These are phyloP conservation scores for Russula ochroleuca DNA, from an alignment of 768 basidiomycete species.

Conservation along the genomic window DNA sequence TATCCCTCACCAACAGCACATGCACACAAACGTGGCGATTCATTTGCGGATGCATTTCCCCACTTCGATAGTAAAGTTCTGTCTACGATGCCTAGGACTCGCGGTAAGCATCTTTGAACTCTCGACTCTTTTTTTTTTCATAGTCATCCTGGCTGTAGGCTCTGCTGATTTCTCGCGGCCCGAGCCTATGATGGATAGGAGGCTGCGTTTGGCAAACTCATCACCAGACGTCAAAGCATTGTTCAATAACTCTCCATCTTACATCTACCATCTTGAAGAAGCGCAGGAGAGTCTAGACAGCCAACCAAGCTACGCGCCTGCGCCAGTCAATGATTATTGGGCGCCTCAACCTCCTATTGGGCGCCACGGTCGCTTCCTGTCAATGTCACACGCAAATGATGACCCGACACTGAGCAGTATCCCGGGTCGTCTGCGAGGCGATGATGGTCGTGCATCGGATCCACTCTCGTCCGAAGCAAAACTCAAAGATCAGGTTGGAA, in stretches of 20 bases:
- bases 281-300: conserved; percentile 51
- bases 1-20: conserved; percentile 78
- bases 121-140: conserved; percentile 15
- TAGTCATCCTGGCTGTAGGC: conserved; percentile 41
- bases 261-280: conserved; percentile 76
- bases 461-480: conserved; percentile 73
- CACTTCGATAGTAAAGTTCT: conserved; percentile 95
- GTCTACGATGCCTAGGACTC: conserved; percentile 67
- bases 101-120: conserved; percentile 36
- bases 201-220: conserved; percentile 79
- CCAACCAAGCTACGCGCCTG: conserved; percentile 55
- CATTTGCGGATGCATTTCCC: conserved; percentile 92
- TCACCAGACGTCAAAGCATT: conserved; percentile 94
- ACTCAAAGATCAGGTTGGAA: conserved; percentile 67
- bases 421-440: conserved; percentile 59
- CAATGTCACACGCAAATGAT: conserved; percentile 28
- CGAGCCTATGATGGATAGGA: conserved; percentile 65
- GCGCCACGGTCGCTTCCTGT: conserved; percentile 34
- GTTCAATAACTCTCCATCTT: conserved; percentile 78
- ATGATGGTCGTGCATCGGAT: conserved; percentile 81
- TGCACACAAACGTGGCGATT: conserved; percentile 82
- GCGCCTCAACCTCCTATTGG: conserved; percentile 73
- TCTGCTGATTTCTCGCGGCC: conserved; percentile 73
- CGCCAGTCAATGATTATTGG: conserved; percentile 65
- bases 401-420: conserved; percentile 50